These are phyloP conservation scores for Aspergillus ellipticus DNA, from an alignment of 495 filamentous ascomycete genomes.

Conservation along the genomic window DNA sequence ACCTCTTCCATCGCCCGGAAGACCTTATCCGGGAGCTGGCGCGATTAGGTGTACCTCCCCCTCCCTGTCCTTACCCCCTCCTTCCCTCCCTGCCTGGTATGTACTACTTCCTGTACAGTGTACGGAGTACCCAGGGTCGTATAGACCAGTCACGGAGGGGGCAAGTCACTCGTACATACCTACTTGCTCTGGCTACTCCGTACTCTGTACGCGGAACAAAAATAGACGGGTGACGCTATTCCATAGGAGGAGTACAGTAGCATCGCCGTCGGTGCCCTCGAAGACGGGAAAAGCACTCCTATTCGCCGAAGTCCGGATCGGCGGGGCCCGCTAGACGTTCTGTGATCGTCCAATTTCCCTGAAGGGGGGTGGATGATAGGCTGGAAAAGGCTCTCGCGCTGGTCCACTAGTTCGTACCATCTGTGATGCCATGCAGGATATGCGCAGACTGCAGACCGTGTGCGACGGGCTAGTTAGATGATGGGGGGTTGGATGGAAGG, in stretches of 20 bases:
- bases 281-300: not conserved
- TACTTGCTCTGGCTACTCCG: no score
- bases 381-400: not conserved
- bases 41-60: no score
- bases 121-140: not conserved
- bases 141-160: not conserved
- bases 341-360: slow-evolving; percentile 4
- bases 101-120: not conserved
- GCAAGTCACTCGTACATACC: no score
- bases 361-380: slow-evolving; percentile 7
- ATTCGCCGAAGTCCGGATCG: not conserved
- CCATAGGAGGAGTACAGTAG: not conserved
- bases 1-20: no score
- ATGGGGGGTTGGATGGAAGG: not conserved
- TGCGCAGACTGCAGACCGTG: not conserved
- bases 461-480: not conserved
- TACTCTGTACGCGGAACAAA: not conserved
- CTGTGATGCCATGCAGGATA: slow-evolving; percentile 6
- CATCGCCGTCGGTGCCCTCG: no score
- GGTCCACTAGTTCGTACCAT: not conserved
- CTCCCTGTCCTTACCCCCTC: no score
- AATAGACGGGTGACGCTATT: not conserved
- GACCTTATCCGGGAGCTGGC: no score
- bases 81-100: no score
- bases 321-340: slow-evolving; percentile 2